Conservation (phyloP, 768 basidiomycete genomes). For the Lentinula sp. region DNA sequence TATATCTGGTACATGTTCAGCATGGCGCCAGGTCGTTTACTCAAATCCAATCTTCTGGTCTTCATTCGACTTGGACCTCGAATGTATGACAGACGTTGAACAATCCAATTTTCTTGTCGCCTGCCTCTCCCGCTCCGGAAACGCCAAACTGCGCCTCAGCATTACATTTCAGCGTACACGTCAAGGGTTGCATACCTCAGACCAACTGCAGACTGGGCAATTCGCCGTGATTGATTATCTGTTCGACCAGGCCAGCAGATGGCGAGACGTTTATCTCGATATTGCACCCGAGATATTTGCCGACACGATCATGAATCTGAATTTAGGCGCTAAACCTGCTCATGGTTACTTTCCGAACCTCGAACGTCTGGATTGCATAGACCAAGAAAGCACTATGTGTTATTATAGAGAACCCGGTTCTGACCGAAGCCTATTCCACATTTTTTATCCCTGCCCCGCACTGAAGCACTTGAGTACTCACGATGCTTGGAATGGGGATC, state of each 20-base stretch:
- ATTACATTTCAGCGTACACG: not conserved
- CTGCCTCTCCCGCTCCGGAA: not conserved
- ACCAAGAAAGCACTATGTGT: not conserved
- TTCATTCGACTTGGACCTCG: not conserved
- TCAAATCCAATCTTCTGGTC: not conserved
- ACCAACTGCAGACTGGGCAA: not conserved
- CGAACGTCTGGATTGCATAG: not conserved
- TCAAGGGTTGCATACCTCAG: not conserved
- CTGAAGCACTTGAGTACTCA: not conserved
- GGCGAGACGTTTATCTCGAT: not conserved
- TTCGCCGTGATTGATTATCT: not conserved
- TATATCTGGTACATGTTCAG: not conserved
- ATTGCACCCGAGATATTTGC: not conserved
- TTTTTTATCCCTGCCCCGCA: not conserved
- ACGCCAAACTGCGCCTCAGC: not conserved
- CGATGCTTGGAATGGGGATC: not conserved
- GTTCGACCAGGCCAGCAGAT: not conserved
- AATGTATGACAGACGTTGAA: not conserved
- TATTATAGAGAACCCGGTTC: not conserved
- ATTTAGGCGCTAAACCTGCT: not conserved
- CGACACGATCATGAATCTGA: not conserved
- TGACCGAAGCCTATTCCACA: not conserved
- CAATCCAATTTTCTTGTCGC: not conserved
- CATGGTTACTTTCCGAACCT: not conserved
- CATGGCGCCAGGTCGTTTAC: not conserved